phyloP scores from a whole-genome alignment of 768 basidiomycete genomes.

The Termitomyces sp. region DNA sequence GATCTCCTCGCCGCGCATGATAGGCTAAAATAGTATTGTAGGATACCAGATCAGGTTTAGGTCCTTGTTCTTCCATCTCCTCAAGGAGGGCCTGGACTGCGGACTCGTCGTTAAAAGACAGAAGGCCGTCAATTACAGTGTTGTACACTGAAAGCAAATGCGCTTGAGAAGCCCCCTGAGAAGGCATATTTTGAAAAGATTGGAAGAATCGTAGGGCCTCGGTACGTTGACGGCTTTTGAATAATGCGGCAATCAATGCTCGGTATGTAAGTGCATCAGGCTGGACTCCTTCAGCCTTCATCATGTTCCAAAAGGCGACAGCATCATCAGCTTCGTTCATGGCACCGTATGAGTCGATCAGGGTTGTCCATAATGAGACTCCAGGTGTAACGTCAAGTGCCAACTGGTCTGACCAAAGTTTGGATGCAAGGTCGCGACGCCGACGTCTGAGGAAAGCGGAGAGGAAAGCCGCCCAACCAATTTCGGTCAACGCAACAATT shows the following conservation, averaged over 20 bases:
- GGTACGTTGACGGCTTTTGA: slow-evolving; percentile 41
- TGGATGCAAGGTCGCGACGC: slow-evolving; percentile 50
- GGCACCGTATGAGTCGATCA: slow-evolving; percentile 58
- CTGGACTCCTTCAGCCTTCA: slow-evolving; percentile 47
- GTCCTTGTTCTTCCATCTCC: slow-evolving; percentile 42
- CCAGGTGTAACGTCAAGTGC: slow-evolving; percentile 43
- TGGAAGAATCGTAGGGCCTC: slow-evolving; percentile 47
- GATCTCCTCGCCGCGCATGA: slow-evolving; percentile 56
- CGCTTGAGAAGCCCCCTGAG: slow-evolving; percentile 12
- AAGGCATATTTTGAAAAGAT: slow-evolving; percentile 37
- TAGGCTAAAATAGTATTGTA: slow-evolving; percentile 79
- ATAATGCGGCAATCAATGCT: slow-evolving; percentile 61
- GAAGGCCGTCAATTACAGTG: slow-evolving; percentile 65
- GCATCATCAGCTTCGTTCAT: slow-evolving; percentile 47
- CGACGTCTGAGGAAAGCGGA: slow-evolving; percentile 54
- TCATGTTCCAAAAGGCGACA: slow-evolving; percentile 55
- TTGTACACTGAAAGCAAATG: slow-evolving; percentile 55
- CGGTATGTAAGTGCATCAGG: slow-evolving; percentile 65
- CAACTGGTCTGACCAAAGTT: slow-evolving; percentile 65
- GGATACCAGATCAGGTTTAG: slow-evolving; percentile 64
- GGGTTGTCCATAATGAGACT: slow-evolving; percentile 61
- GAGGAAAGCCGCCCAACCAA: slow-evolving; percentile 62
- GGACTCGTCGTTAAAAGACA: slow-evolving; percentile 33
- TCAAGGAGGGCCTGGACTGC: slow-evolving; percentile 38
- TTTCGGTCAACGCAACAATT: slow-evolving; percentile 47